Base-by-base conservation (phyloP, 2,329 filamentous ascomycete species). In the Chaetomiaceae sp. region DNA sequence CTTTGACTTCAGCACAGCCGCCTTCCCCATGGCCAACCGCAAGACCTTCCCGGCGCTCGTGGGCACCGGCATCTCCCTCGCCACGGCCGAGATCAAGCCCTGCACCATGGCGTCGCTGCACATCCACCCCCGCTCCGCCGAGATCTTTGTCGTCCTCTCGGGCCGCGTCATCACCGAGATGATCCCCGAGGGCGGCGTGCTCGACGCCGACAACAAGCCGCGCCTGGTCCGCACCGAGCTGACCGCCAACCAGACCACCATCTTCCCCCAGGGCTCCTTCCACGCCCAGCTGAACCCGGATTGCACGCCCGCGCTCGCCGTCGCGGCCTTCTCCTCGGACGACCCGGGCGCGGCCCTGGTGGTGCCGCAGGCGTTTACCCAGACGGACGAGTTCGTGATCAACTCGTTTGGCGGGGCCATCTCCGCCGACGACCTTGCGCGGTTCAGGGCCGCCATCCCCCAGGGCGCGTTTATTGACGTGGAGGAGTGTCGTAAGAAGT, bases 91-190 rank as follows among this genome's bases (percentile, higher is more conserved):
- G 21, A 38, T 47, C n/a, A 20, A 30, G 10, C n/a, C 13, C 21
- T 47, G 44, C 44, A 38, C 33, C 44, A 47, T 47, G 44, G 44
- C 44, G 30, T 47, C 44, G 2, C 44, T 47, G 5, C 44, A 47
- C 33, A 47, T 47, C 44, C 44, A 47, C 44, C 44, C 44, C 9
- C 44, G 44, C 33, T 38, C 44, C 16, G 44, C 44, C 33, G 44
- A 47, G 33, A 47, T 47, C 44, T 38, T 47, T 23, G 44, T 38
- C 44, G 44, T 47, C 11, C 44, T 47, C 33, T 7, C 33, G 13
- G 44, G 44, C 3, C 33, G 23, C 14, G 16, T 47, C 4, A 2
- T 20, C 23, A 47, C 44, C 20, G 23, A 47, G 5, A 47, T 38
- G 44, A 38, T 47, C 33, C 44, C 44, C n/a, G 44, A 47, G 25